Base-by-base conservation (phyloP, 257 asterid genomes). In the Fraxinus pennsylvanica region DNA sequence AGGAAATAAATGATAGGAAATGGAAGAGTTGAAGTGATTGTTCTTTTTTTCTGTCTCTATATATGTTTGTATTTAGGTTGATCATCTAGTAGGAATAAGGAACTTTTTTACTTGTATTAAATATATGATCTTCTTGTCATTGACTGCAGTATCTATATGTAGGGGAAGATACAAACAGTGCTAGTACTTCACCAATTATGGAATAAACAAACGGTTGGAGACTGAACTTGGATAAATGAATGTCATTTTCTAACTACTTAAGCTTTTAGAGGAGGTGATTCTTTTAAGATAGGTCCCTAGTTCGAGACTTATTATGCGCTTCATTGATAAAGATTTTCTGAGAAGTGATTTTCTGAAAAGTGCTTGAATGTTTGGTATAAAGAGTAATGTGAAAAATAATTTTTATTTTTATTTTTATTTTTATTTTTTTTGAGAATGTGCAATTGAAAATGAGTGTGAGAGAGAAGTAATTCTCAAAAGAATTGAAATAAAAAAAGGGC, bases 1-100 rank as follows among this genome's bases (percentile, higher is more conserved):
- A 65, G 2, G 74, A 57, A 30, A 14, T 52, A 67, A 15, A 38
- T 35, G 79, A 39, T 36, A 30, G 54, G 68, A 17, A 72, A 41
- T 36, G 75, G 66, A 68, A 57, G 39, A 67, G 52, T 71, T 13
- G n/a, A n/a, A 77, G 33, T 4, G 41, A 5, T 77, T 61, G 41
- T 63, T 50, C 10, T 33, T 74, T 57, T 13, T 25, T 54, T 19
- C 12, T 19, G 1, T 57, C 2, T n/a, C 12, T n/a, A 6, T 63
- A 72, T 10, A 10, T 78, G 33, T 78, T 22, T 70, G 21, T 14
- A 7, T 19, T 9, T n/a, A 52, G 13, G 54, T 73, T 35, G 45
- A 73, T 65, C 50, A 8, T 33, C 15, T 36, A 38, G 0, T 57
- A 22, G 72, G 65, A 77, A 68, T 22, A 47, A 67, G 15, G 12